A percentile compares a stretch with the other conserved stretches of the same genome.
Evolutionary conservation across 2,329 filamentous ascomycete genomes (phyloP).

Genomic region (Nemania sp.): DNA sequence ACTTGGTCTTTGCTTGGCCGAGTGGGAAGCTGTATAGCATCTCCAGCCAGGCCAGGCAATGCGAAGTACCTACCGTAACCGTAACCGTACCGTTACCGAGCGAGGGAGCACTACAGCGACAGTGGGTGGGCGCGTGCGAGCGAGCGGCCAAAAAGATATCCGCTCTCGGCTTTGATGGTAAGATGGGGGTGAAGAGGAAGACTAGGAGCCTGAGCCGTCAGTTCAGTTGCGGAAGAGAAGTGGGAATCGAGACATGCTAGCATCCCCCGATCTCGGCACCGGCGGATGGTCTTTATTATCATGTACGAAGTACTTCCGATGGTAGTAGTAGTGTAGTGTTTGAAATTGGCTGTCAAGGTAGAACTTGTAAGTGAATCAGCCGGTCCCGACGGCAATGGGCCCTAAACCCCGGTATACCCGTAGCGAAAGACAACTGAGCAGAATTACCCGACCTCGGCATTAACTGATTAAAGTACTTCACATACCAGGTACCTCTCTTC

Average conservation of each 20-base stretch:
- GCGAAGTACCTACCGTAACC: too few species aligned
- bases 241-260: not conserved
- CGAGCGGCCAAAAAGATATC: conserved; percentile 19
- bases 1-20: conserved; percentile 10
- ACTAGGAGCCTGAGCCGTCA: not conserved
- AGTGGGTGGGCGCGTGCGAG: not conserved
- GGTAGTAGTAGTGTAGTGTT: too few species aligned
- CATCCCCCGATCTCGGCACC: conserved; percentile 25
- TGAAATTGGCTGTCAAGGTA: too few species aligned
- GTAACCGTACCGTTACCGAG: too few species aligned
- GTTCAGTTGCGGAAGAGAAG: conserved; percentile 1
- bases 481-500: too few species aligned
- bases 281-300: not conserved
- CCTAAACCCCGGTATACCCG: not conserved
- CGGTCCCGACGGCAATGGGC: too few species aligned
- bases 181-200: conserved; percentile 2
- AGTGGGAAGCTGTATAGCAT: conserved; percentile 6
- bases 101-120: too few species aligned
- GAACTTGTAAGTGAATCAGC: too few species aligned
- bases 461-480: too few species aligned
- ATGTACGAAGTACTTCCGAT: not conserved
- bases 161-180: conserved; percentile 32
- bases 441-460: conserved; percentile 13
- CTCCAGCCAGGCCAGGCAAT: too few species aligned
- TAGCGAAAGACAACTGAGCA: not conserved